phyloP scores from a whole-genome alignment of 225 moss, liverwort and hornwort species.

The Marchantia paleacea region DNA sequence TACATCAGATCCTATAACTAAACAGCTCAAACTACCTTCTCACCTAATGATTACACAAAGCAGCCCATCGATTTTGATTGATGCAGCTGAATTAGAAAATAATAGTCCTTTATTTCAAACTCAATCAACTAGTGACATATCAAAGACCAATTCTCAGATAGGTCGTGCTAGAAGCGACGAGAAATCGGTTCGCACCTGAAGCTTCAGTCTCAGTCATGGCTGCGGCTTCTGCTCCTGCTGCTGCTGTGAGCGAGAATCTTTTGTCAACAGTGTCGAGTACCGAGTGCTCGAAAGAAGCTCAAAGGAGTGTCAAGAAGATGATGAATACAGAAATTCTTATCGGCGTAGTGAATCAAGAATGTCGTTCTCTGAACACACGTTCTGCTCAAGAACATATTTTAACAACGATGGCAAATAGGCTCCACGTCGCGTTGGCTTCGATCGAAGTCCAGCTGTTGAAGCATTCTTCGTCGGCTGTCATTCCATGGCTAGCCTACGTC shows the following conservation, averaged over 20 bases:
- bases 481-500: too few species aligned
- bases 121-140: neutral
- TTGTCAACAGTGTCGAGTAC: neutral
- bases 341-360: too few species aligned
- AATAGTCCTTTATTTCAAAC: too few species aligned
- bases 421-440: too few species aligned
- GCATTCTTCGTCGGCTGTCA: too few species aligned
- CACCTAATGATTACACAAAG: neutral
- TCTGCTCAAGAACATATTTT: too few species aligned
- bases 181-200: neutral
- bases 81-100: neutral
- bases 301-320: too few species aligned
- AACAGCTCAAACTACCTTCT: neutral
- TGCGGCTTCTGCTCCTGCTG: neutral
- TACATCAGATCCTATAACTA: neutral
- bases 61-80: neutral
- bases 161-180: neutral
- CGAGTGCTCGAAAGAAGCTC: too few species aligned
- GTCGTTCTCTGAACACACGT: too few species aligned
- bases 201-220: conserved; percentile 19
- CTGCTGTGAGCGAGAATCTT: neutral
- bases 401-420: too few species aligned
- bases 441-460: too few species aligned
- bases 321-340: too few species aligned
- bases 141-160: neutral